These are phyloP conservation scores for Massarina eburnea DNA, from an alignment of 2,329 filamentous ascomycete species.

Conservation along the genomic window DNA sequence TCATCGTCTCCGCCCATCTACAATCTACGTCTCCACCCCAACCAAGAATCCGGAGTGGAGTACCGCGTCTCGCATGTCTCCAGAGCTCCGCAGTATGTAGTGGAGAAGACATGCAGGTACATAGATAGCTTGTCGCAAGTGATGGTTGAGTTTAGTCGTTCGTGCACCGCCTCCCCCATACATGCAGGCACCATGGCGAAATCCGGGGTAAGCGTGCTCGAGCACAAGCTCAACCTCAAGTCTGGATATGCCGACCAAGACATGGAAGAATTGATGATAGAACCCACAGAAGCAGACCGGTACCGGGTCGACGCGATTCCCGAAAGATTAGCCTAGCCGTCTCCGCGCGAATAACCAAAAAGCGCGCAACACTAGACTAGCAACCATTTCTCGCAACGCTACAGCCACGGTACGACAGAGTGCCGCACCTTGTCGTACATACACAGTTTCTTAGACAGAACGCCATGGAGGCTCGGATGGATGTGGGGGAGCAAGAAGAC, in stretches of 20 bases:
- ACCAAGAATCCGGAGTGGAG: neutral
- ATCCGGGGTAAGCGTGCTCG: neutral
- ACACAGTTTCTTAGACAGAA: neutral
- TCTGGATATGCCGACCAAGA: neutral
- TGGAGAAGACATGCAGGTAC: neutral
- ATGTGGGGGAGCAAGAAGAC: neutral
- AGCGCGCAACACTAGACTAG: neutral
- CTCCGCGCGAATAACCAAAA: neutral
- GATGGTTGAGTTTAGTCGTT: neutral
- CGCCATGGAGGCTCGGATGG: neutral
- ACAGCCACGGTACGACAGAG: constrained; percentile 1
- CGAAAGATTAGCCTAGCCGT: neutral
- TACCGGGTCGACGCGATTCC: neutral
- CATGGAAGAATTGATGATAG: neutral
- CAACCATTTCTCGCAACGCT: neutral
- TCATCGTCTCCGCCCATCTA: too few species aligned
- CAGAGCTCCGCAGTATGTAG: neutral
- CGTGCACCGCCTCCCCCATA: neutral
- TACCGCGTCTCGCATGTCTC: neutral
- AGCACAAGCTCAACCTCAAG: too few species aligned
- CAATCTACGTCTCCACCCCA: neutral
- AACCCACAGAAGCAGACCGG: neutral
- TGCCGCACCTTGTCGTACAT: constrained; percentile 4
- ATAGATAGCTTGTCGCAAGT: neutral
- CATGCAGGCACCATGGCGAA: neutral